These are phyloP conservation scores for Globisporangium solare DNA, from an alignment of 352 stramenopile genomes.

Conservation along the genomic window DNA sequence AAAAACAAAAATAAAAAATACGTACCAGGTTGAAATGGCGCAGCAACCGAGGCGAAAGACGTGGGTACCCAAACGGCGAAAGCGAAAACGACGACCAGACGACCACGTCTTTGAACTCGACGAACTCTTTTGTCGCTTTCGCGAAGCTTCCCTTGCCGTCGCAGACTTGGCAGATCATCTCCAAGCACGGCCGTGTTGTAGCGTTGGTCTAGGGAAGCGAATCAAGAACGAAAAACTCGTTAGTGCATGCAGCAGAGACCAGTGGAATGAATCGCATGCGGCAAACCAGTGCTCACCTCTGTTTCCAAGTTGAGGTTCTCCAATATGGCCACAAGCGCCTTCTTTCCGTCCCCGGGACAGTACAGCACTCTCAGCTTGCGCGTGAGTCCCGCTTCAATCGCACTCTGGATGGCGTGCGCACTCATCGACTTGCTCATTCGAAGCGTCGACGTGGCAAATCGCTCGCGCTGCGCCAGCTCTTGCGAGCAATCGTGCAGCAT, in stretches of 20 bases:
- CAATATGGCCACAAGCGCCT: constrained; percentile 34
- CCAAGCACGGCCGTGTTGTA: constrained; percentile 23
- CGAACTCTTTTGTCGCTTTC: constrained; percentile 45
- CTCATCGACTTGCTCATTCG: constrained; percentile 25
- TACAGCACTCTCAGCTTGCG: constrained; percentile 55
- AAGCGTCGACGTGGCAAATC: constrained; percentile 27
- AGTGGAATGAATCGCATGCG: background rate
- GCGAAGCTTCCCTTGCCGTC: constrained; percentile 54
- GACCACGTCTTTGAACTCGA: constrained; percentile 46
- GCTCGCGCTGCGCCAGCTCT: constrained; percentile 26
- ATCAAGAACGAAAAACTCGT: background rate
- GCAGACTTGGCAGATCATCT: constrained; percentile 60
- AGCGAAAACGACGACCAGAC: constrained; percentile 48
- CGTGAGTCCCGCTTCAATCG: constrained; percentile 34
- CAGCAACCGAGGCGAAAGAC: constrained; percentile 36
- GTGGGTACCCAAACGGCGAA: constrained; percentile 33
- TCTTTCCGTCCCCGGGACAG: constrained; percentile 44
- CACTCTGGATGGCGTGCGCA: constrained; percentile 29
- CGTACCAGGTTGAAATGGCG: constrained; percentile 66
- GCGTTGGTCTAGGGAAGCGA: background rate
- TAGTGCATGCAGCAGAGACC: background rate
- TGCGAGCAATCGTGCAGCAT: constrained; percentile 34
- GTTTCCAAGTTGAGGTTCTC: constrained; percentile 62
- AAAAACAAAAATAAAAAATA: background rate
- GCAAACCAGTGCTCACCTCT: constrained; percentile 19